Conservation (phyloP, 2,329 filamentous ascomycete genomes). For the Aureobasidium sp. region DNA sequence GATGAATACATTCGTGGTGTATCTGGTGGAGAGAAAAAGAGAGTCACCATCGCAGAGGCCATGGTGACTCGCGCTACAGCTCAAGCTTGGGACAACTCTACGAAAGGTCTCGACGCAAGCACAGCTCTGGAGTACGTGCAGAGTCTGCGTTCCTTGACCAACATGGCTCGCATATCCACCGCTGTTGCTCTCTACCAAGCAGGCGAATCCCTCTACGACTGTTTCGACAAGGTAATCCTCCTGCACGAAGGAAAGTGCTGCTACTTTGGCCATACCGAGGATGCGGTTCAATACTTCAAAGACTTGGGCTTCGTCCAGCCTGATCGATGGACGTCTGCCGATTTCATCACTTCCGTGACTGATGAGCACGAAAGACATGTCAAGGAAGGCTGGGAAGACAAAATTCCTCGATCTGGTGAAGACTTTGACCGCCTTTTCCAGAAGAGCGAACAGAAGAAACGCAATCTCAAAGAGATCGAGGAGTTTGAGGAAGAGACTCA, state of each 20-base stretch:
- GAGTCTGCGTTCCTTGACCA: conserved; percentile 53
- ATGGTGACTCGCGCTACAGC: conserved; percentile 35
- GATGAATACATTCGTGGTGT: conserved; percentile 73
- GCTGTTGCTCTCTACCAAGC: conserved; percentile 84
- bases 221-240: conserved; percentile 77
- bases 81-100: conserved; percentile 39
- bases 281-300: conserved; percentile 68
- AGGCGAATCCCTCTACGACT: conserved; percentile 53
- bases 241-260: conserved; percentile 68
- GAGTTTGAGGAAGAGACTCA: conserved; percentile 57
- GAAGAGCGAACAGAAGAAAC: conserved; percentile 49
- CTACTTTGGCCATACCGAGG: conserved; percentile 60
- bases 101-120: conserved; percentile 39
- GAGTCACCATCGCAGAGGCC: conserved; percentile 41
- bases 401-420: conserved; percentile 61
- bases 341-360: conserved; percentile 74
- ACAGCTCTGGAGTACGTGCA: conserved; percentile 42
- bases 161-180: conserved; percentile 74
- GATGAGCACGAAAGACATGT: conserved; percentile 78
- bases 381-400: conserved; percentile 54
- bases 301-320: conserved; percentile 64
- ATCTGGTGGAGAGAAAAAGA: conserved; percentile 40
- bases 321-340: conserved; percentile 65
- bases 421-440: conserved; percentile 62
- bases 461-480: conserved; percentile 56